Evolutionary conservation across 2,329 filamentous ascomycete species (phyloP).

Genomic region (Fusarium musae): DNA sequence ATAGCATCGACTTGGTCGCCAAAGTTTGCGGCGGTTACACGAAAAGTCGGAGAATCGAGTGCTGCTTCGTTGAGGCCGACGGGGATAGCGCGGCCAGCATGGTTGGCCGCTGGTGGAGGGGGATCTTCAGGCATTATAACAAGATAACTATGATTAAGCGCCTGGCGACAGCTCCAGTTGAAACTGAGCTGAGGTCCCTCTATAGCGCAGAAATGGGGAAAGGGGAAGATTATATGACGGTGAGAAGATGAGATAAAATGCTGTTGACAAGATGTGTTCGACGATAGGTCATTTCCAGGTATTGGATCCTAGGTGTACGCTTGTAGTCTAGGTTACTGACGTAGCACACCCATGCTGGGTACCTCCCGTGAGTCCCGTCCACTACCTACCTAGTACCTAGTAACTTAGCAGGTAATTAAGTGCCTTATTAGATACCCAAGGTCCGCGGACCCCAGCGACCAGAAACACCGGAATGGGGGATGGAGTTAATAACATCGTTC

Average conservation of each 20-base stretch:
- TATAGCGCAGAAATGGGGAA: conserved; percentile 18
- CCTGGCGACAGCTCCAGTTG: conserved; percentile 43
- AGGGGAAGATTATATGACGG: conserved; percentile 26
- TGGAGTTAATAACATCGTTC: background rate
- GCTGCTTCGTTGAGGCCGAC: conserved; percentile 94
- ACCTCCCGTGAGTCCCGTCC: background rate
- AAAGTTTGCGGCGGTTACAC: conserved; percentile 86
- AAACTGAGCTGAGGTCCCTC: conserved; percentile 41
- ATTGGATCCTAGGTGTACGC: background rate
- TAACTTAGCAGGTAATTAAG: background rate
- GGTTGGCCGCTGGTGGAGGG: conserved; percentile 37
- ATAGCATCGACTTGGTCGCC: conserved; percentile 90
- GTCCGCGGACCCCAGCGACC: conserved; percentile 3
- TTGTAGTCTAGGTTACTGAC: conserved; percentile 8
- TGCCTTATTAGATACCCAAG: background rate
- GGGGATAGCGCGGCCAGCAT: conserved; percentile 60
- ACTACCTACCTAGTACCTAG: too few relatives aligned
- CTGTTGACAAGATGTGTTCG: conserved; percentile 35
- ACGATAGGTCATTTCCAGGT: conserved; percentile 22
- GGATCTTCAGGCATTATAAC: conserved; percentile 39
- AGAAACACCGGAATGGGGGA: conserved; percentile 23
- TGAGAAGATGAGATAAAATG: conserved; percentile 37
- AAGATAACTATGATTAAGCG: conserved; percentile 24
- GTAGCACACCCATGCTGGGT: conserved; percentile 25
- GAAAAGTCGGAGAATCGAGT: conserved; percentile 95